Conservation (phyloP, 2,329 filamentous ascomycete species). For the Aspergillus clavatus region DNA sequence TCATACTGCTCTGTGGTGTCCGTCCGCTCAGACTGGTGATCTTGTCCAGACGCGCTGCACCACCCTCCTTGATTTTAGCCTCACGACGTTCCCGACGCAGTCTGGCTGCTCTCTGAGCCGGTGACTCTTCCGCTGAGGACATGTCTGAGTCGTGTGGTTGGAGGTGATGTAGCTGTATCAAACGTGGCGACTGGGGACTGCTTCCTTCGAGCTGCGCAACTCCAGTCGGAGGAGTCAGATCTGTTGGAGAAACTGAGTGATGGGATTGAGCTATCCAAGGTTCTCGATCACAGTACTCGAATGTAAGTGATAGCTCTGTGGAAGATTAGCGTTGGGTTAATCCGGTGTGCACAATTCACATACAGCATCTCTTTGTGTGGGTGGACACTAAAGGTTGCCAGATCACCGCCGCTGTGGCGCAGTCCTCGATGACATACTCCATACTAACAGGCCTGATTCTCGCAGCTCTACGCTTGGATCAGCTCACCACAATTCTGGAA, state of each 20-base stretch:
- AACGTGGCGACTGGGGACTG: not conserved
- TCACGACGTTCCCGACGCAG: slow-evolving; percentile 59
- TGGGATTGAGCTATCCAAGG: not conserved
- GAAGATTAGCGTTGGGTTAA: not conserved
- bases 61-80: slow-evolving; percentile 57
- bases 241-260: no score
- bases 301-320: not conserved
- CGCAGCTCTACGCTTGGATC: no score
- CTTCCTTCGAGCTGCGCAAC: slow-evolving; percentile 1
- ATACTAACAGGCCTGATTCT: no score
- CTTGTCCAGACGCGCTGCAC: slow-evolving; percentile 55
- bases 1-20: slow-evolving; percentile 37
- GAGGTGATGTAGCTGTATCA: not conserved
- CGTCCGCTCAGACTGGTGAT: slow-evolving; percentile 58
- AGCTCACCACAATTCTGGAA: no score
- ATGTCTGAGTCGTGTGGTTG: slow-evolving; percentile 16
- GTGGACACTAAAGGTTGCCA: not conserved
- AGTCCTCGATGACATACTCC: not conserved
- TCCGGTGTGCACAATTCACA: no score
- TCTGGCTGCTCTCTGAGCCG: slow-evolving; percentile 50
- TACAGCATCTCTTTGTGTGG: not conserved
- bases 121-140: slow-evolving; percentile 41
- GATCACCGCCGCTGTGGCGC: not conserved
- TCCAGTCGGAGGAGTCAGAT: not conserved
- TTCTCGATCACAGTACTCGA: not conserved